Base-by-base conservation (phyloP, 345 rosid genomes). In the Eucalyptus sp. region DNA sequence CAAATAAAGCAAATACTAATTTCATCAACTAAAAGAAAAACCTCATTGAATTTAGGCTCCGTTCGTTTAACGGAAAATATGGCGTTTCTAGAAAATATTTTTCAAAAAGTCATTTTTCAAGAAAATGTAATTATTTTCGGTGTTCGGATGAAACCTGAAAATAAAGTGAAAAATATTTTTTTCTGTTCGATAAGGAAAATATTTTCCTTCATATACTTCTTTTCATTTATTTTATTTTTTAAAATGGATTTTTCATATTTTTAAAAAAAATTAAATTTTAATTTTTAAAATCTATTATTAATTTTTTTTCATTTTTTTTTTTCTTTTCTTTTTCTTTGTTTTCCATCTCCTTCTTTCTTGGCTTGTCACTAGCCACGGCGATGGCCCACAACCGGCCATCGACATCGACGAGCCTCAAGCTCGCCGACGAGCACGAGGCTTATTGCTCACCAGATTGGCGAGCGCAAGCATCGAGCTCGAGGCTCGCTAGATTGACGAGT, bases 311-410 rank as follows among this genome's bases (percentile, higher is more conserved):
- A 2, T 14, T 50, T 50, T 50, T 5, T 0, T 1, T 16, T 6
- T 16, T 50, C 0, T 50, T 50, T 50, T 15, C 1, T 15, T 50
- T 51, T 51, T 16, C 8, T 51, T 51, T 51, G 4, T 51, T 51
- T 17, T 51, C 54, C 54, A 51, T 51, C 8, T 51, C 54, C 4
- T 51, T 16, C 20, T 51, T 51, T 17, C 8, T 3, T 51, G 0
- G 54, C 4, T 2, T 2, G 0, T 51, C 0, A 1, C 1, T 0
- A 1, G 4, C 54, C 54, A 51, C 1, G 3, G 22, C 0, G 8
- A 51, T 51, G 22, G 54, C 54, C 0, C 0, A 8, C 2, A 2
- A 51, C 3, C 2, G 0, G 4, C 54, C 54, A 51, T 3, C 0
- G 0, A 17, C 2, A 0, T 33, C 37, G 41, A 37, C 4, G 41